Percentiles rank a stretch among this genome's conserved stretches.
Evolutionary conservation across 345 rosid genomes (phyloP).

Genomic region (Murraya paniculata): DNA sequence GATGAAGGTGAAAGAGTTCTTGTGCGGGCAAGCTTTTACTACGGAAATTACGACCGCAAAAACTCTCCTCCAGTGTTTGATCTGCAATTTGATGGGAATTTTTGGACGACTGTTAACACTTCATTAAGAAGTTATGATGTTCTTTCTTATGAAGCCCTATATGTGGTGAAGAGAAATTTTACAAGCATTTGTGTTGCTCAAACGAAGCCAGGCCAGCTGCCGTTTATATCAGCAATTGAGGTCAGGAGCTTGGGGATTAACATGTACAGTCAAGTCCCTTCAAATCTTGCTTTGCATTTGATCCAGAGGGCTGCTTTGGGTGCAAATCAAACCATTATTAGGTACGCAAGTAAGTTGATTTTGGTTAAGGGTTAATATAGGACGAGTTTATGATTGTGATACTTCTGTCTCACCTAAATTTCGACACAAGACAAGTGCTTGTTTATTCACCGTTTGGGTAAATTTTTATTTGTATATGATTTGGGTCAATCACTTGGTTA

Average conservation of each 20-base stretch:
- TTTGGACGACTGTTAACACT: slow-evolving; percentile 23
- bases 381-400: too few species aligned
- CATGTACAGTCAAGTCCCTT: slow-evolving; percentile 9
- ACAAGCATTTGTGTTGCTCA: slow-evolving; percentile 28
- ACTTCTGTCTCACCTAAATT: too few species aligned
- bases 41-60: slow-evolving; percentile 27
- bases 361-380: too few species aligned
- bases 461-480: too few species aligned
- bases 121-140: not conserved
- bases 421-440: too few species aligned
- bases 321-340: not conserved
- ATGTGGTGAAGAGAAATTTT: slow-evolving; percentile 4
- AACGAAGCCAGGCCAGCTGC: slow-evolving; percentile 24
- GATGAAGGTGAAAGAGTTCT: slow-evolving; percentile 11
- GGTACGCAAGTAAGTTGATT: not conserved
- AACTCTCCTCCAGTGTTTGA: slow-evolving; percentile 26
- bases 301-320: slow-evolving; percentile 3
- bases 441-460: too few species aligned
- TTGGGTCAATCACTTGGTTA: too few species aligned
- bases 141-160: slow-evolving; percentile 15
- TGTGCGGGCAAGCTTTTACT: slow-evolving; percentile 23
- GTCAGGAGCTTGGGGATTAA: slow-evolving; percentile 14
- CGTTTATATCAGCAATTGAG: slow-evolving; percentile 32
- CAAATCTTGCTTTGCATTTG: slow-evolving; percentile 15
- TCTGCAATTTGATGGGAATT: slow-evolving; percentile 23